phyloP scores from a whole-genome alignment of 2,329 filamentous ascomycete species.

The Cordyceps fumosorosea region DNA sequence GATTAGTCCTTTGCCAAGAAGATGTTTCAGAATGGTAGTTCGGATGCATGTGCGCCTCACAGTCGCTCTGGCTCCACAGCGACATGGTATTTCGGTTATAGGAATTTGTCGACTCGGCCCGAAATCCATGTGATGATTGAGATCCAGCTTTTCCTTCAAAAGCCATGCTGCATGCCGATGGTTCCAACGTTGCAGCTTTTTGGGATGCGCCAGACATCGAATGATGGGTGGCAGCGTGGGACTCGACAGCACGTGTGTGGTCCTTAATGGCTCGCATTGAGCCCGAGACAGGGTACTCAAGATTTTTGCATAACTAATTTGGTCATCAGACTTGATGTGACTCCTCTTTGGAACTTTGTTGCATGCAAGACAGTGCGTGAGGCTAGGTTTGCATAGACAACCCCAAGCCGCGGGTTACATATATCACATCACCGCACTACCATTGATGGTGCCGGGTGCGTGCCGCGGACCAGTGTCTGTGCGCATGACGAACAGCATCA shows the following conservation, averaged over 20 bases:
- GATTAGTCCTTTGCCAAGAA: neutral
- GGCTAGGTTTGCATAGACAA: neutral
- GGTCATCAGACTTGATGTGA: neutral
- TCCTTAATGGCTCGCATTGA: neutral
- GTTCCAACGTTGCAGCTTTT: neutral
- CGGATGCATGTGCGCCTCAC: neutral
- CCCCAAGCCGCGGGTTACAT: neutral
- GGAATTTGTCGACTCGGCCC: neutral
- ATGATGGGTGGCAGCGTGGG: too few species aligned
- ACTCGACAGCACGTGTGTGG: neutral
- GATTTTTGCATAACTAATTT: neutral
- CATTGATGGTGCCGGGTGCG: neutral
- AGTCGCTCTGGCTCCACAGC: neutral
- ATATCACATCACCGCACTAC: neutral
- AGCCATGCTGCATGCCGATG: neutral
- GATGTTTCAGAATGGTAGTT: neutral
- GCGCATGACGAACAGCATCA: neutral
- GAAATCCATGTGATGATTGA: neutral
- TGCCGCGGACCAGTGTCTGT: slow-evolving; percentile 1
- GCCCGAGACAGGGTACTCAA: neutral
- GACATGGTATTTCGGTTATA: neutral
- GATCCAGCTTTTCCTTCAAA: neutral
- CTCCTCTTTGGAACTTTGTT: neutral
- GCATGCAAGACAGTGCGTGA: neutral
- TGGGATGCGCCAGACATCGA: neutral